Evolutionary conservation across 192 early-diverging fungal genomes (phyloP), one percentile per base, ranked within the genome.

Genomic region (Borealophlyctis nickersoniae): DNA sequence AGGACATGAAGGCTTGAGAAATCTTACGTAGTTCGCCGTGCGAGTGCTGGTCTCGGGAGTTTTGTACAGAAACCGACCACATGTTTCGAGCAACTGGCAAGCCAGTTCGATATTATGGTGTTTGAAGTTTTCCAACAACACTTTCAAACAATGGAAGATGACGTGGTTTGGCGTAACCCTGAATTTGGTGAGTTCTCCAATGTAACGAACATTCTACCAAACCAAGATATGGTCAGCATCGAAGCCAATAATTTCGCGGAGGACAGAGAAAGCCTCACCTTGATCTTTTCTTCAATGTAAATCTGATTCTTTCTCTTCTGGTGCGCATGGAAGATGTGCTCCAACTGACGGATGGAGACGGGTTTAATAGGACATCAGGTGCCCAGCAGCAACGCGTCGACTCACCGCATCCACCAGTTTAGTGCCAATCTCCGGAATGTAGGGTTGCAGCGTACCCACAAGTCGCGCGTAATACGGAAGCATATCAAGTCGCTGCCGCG

Each of bases 121-220:
- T 23, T 84, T 76, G 70, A 96, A 92, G 72, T 92, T 87, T 48
- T 96, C 91, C n/a, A 97, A 72, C 19, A 94, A 71, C 0, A 87
- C 73, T 66, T 96, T 93, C 48, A 94, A 75, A 56, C 88, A 90
- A 69, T 91, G 88, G 57, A 95, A 94, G 36, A 89, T 83, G 24
- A 90, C 75, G 66, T 91, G 89, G 48, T 79, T 56, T 3, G 94
- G 93, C 0, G 86, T 87, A 22, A 98, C 81, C 54, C 77, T 81
- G 75, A 99, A 99, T 73, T 99, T 99, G 33, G 90, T 88, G 36
- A 99, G 85, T 73, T 98, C 94, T 19, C 88, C 86, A 60, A 99
- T 78, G 70, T 87, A 95, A 54, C 89, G 82, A 52, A 90, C 85
- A 63, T 92, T 93, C 77, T 87, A 30, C 27, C 51, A 4, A 14